Base-by-base conservation (phyloP, 1,284 basidiomycete genomes). In the Phellopilus nigrolimitatus region DNA sequence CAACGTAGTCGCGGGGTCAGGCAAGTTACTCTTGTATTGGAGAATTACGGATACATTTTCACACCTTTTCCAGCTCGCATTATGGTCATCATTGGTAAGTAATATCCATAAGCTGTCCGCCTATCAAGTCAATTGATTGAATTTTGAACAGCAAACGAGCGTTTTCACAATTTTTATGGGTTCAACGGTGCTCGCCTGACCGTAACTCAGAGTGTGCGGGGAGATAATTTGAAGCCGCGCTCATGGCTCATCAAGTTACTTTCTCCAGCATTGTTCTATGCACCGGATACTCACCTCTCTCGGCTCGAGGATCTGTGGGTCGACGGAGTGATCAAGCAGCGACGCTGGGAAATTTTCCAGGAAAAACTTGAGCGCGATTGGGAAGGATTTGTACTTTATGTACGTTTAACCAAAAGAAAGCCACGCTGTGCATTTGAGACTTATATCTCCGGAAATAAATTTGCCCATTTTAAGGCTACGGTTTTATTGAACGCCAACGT, bases 81-180 rank as follows among this genome's bases (percentile, higher is more conserved):
- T 3, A 77, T 78, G 77, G 58, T 63, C 13, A 60, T 66, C 17
- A 73, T 76, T 54, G 64, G 76, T 74, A 58, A 37, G 70, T 57
- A 7, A 31, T 7, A 31, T 7, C 13, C 30, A 7, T 13, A 31
- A 7, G 7, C 7, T 31, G 30, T 8, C 15, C 9, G n/a, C 7
- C 19, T 7, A 39, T 39, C 37, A 15, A 39, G 6, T 8, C 37
- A 9, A 15, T 15, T 46, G 7, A 8, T 48, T 19, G 9, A 7
- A n/a, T 6, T 7, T 13, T 44, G 15, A 30, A 13, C 53, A 78
- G 75, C 59, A 4, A 62, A 64, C 15, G 66, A 73, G 33, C 68
- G 68, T 28, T 80, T 77, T 57, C 24, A 75, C 3, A 70, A 83
- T 55, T 75, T 71, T 55, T 61, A 80, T 19, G 82, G 80, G 1